Evolutionary conservation across 2,329 filamentous ascomycete species (phyloP).

Genomic region (Fusarium odoratissimum): DNA sequence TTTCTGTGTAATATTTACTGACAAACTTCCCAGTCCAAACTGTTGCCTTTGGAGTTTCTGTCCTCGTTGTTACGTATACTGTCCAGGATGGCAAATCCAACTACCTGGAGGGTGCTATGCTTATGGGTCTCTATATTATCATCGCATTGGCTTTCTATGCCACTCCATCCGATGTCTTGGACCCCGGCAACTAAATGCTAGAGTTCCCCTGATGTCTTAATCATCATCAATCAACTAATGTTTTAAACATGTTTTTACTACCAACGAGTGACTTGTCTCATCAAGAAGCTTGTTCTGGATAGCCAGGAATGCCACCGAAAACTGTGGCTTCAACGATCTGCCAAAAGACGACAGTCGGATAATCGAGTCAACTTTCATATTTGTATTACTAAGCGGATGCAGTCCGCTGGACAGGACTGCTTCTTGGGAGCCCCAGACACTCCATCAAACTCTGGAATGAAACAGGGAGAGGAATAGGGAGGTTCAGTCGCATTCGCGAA

Average conservation of each 20-base stretch:
- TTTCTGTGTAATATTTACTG: conserved; percentile 6
- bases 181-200: conserved; percentile 42
- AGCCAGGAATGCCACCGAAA: neutral
- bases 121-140: conserved; percentile 65
- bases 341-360: conserved; percentile 13
- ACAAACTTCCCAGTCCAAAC: conserved; percentile 68
- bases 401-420: conserved; percentile 27
- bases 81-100: conserved; percentile 87
- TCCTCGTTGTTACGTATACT: conserved; percentile 79
- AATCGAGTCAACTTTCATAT: conserved; percentile 25
- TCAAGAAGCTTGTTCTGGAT: neutral
- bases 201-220: neutral
- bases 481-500: conserved; percentile 14
- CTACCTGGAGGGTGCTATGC: conserved; percentile 84
- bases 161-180: conserved; percentile 61
- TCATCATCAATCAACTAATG: neutral
- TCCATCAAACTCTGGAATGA: conserved; percentile 4
- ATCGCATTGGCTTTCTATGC: conserved; percentile 71
- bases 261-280: neutral
- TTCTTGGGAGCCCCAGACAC: neutral
- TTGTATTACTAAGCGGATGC: conserved; percentile 41
- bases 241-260: neutral
- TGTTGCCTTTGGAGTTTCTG: conserved; percentile 79
- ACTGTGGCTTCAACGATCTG: neutral
- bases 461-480: neutral